Percentiles rank a stretch among this genome's conserved stretches.
These are phyloP conservation scores for Perilla frutescens DNA, from an alignment of 257 asterid genomes.

Conservation along the genomic window DNA sequence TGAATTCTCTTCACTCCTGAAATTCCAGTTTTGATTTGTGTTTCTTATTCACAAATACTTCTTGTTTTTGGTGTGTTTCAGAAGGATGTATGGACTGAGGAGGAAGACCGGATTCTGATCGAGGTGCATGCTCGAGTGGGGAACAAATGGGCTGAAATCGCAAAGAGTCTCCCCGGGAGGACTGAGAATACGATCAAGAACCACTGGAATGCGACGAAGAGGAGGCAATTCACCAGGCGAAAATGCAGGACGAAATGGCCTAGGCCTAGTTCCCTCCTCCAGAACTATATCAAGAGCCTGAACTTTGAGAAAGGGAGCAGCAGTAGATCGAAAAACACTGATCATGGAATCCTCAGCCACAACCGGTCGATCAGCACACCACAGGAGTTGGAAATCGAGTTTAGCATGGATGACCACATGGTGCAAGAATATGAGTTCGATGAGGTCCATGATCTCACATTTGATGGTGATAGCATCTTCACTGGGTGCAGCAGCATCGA, in stretches of 20 bases:
- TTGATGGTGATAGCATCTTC: constrained; percentile 39
- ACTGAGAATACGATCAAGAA: constrained; percentile 91
- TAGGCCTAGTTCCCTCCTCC: constrained; percentile 71
- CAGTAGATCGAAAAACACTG: constrained; percentile 14
- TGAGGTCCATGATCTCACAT: constrained; percentile 37
- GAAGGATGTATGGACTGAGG: constrained; percentile 95
- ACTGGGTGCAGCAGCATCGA: constrained; percentile 39
- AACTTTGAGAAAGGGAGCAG: constrained; percentile 50
- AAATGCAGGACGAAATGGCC: constrained; percentile 89
- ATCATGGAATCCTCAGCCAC: background rate
- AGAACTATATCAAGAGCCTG: constrained; percentile 80
- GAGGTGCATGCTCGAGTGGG: constrained; percentile 77
- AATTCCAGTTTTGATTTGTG: background rate
- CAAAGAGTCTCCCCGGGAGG: constrained; percentile 77
- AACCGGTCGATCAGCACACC: constrained; percentile 1
- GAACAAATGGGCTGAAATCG: constrained; percentile 99
- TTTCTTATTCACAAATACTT: background rate
- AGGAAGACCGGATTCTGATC: constrained; percentile 74
- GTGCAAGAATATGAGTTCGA: constrained; percentile 35
- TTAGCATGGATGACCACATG: constrained; percentile 28
- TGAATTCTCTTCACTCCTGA: constrained; percentile 7
- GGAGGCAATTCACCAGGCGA: constrained; percentile 76
- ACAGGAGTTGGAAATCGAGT: constrained; percentile 27
- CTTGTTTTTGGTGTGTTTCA: constrained; percentile 32
- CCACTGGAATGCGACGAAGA: constrained; percentile 93